phyloP scores from a whole-genome alignment of 192 early-diverging fungal species.

The Spizellomyces sp. region DNA sequence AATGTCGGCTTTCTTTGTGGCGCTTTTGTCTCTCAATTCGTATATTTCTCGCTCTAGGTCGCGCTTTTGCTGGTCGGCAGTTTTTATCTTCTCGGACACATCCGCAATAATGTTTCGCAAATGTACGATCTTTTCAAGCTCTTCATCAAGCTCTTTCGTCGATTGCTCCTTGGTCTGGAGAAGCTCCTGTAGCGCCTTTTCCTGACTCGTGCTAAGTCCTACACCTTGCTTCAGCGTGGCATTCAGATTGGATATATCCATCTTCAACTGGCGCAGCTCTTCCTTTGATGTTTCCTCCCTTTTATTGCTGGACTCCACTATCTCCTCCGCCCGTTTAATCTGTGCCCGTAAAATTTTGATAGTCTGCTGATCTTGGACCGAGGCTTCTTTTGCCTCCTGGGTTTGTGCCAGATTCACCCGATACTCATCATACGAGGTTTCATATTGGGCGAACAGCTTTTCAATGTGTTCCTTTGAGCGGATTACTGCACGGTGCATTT shows the following conservation, averaged over 20 bases:
- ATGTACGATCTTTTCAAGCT: conserved; percentile 59
- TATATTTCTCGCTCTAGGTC: conserved; percentile 60
- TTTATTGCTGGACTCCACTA: conserved; percentile 43
- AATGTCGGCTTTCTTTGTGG: conserved; percentile 60
- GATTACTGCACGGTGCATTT: conserved; percentile 51
- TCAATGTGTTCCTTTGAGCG: conserved; percentile 42
- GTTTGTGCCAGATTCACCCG: conserved; percentile 27
- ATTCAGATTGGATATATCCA: conserved; percentile 52
- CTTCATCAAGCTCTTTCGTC: conserved; percentile 56
- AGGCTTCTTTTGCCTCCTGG: conserved; percentile 30
- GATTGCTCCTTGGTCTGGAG: conserved; percentile 56
- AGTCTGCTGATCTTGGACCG: conserved; percentile 47
- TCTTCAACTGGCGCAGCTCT: conserved; percentile 52
- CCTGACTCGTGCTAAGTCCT: conserved; percentile 56
- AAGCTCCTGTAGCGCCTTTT: conserved; percentile 57
- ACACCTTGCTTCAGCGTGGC: conserved; percentile 62
- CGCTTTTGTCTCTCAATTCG: conserved; percentile 56
- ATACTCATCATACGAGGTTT: conserved; percentile 41
- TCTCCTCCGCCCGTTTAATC: conserved; percentile 51
- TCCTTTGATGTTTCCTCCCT: conserved; percentile 55
- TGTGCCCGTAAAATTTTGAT: conserved; percentile 49
- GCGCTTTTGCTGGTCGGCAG: conserved; percentile 50
- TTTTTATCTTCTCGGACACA: conserved; percentile 54
- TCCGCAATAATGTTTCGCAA: conserved; percentile 50
- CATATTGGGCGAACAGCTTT: conserved; percentile 42